Evolutionary conservation across 2,329 filamentous ascomycete genomes (phyloP).

Genomic region (Xylariaceae sp.): DNA sequence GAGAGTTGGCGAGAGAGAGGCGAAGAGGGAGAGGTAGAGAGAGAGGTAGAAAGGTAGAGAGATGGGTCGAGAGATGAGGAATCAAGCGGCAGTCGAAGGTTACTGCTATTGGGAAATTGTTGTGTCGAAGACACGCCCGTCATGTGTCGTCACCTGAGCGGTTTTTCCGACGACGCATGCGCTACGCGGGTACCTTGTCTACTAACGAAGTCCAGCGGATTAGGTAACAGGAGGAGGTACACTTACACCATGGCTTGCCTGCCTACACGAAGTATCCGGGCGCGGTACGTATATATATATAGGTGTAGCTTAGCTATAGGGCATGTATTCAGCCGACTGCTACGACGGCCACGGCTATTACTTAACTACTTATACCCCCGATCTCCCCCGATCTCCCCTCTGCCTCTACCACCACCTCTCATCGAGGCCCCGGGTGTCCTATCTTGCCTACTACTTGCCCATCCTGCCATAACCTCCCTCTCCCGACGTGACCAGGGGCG

Average conservation of each 20-base stretch:
- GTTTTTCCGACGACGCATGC: conserved; percentile 1
- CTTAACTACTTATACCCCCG: neutral
- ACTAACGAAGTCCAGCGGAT: neutral
- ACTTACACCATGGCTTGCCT: neutral
- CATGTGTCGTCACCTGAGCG: neutral
- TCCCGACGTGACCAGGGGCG: neutral
- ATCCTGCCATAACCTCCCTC: conserved; percentile 4
- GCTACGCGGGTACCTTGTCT: neutral
- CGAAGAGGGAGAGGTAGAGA: neutral
- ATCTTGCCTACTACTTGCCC: conserved; percentile 16
- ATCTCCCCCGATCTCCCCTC: neutral
- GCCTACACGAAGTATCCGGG: conserved; percentile 7
- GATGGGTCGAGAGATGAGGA: conserved; percentile 7
- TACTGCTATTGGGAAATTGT: neutral
- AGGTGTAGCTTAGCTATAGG: too few species aligned
- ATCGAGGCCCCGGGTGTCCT: neutral
- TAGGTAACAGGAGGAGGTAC: neutral
- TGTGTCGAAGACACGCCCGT: neutral
- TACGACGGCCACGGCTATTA: too few species aligned
- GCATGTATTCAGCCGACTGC: too few species aligned
- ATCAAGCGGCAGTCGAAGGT: too few species aligned
- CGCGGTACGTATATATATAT: neutral
- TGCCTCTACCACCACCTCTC: neutral
- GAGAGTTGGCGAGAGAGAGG: conserved; percentile 5
- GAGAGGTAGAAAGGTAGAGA: conserved; percentile 2